Percentiles rank a stretch among this genome's conserved stretches.
These are phyloP conservation scores for Penicillium dipodomyicola DNA, from an alignment of 495 filamentous ascomycete species.

Conservation along the genomic window DNA sequence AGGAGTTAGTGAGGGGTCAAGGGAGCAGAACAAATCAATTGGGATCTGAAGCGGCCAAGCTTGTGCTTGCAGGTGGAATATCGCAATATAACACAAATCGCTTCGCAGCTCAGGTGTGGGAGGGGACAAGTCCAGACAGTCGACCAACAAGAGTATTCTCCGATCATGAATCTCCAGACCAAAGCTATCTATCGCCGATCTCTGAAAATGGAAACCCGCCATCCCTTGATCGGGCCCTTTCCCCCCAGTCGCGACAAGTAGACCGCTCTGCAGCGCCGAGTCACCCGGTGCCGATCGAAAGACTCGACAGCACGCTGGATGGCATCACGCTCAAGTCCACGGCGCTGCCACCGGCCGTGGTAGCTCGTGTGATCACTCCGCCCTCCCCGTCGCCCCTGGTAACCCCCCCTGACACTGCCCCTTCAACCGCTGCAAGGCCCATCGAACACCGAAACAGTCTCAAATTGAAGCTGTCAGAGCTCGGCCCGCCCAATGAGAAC, in stretches of 20 bases:
- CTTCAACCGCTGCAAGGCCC: constrained; percentile 27
- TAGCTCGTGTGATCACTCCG: constrained; percentile 47
- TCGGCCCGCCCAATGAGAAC: constrained; percentile 38
- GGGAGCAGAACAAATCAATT: constrained; percentile 13
- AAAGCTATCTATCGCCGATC: constrained; percentile 22
- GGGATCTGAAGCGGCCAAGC: constrained; percentile 4
- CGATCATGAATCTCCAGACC: constrained; percentile 31
- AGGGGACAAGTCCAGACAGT: constrained; percentile 40
- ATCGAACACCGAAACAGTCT: constrained; percentile 37
- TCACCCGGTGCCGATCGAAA: constrained; percentile 47
- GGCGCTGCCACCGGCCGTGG: constrained; percentile 41
- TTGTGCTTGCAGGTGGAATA: constrained; percentile 8
- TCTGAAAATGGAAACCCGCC: constrained; percentile 25
- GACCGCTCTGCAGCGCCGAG: constrained; percentile 23
- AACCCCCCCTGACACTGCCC: constrained; percentile 25
- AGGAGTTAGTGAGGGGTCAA: constrained; percentile 28
- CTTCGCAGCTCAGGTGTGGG: constrained; percentile 41
- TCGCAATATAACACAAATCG: constrained; percentile 15
- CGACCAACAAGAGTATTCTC: constrained; percentile 47
- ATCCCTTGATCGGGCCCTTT: constrained; percentile 46
- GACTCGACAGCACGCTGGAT: constrained; percentile 48
- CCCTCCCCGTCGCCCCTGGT: constrained; percentile 39
- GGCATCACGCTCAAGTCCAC: constrained; percentile 50
- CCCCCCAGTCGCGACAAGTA: constrained; percentile 32
- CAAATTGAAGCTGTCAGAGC: constrained; percentile 44